A percentile compares a stretch with the other conserved stretches of the same genome.
Conservation (phyloP, 2,329 filamentous ascomycete genomes). For the Fusarium floridanum region DNA sequence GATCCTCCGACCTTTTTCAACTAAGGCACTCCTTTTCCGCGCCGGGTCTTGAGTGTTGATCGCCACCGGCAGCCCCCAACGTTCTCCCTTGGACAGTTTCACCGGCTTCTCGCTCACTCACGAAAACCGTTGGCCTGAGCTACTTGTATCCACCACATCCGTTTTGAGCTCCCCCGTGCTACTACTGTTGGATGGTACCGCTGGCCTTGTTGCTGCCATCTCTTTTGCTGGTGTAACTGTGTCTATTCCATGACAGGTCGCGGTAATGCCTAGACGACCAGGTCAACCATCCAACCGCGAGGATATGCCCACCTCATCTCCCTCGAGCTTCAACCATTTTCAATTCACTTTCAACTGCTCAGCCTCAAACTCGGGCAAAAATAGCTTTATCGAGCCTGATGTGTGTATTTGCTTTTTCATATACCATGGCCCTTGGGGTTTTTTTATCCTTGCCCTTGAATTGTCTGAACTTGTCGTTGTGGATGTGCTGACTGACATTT, state of each 20-base stretch:
- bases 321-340: slow-evolving; percentile 40
- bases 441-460: neutral
- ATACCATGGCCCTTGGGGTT: neutral
- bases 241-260: slow-evolving; percentile 14
- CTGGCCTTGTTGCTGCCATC: neutral
- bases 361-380: slow-evolving; percentile 42
- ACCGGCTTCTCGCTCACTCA: slow-evolving; percentile 22
- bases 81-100: slow-evolving; percentile 21
- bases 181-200: slow-evolving; percentile 4
- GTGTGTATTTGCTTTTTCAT: slow-evolving; percentile 38
- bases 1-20: slow-evolving; percentile 3
- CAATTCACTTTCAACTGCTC: slow-evolving; percentile 53
- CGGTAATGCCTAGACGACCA: slow-evolving; percentile 33
- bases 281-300: slow-evolving; percentile 21
- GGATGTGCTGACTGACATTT: slow-evolving; percentile 42
- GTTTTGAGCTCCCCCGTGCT: slow-evolving; percentile 10
- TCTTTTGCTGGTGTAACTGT: slow-evolving; percentile 1
- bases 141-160: slow-evolving; percentile 13
- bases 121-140: slow-evolving; percentile 9
- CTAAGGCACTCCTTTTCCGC: slow-evolving; percentile 10
- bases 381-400: slow-evolving; percentile 51
- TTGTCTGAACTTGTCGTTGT: neutral
- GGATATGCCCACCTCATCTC: slow-evolving; percentile 29
- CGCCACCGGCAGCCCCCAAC: slow-evolving; percentile 33
- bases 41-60: slow-evolving; percentile 29